These are phyloP conservation scores for Straminergon stramineum DNA, from an alignment of 225 moss, liverwort and hornwort genomes.

Conservation along the genomic window DNA sequence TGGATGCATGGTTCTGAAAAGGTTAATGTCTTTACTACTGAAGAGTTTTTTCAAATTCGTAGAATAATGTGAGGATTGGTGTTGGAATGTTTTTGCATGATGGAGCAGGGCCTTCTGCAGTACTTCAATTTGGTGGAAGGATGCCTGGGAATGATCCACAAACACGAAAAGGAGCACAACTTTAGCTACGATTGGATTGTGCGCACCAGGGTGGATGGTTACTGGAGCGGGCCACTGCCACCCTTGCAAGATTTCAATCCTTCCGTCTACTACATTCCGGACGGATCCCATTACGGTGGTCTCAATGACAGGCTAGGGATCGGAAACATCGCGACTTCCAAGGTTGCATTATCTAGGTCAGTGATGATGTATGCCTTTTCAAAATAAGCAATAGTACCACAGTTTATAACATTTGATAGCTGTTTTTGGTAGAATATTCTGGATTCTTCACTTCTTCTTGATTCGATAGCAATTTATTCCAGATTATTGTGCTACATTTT, in stretches of 20 bases:
- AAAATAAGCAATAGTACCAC: not conserved
- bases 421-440: not conserved
- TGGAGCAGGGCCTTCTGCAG: constrained; percentile 79
- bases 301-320: constrained; percentile 87
- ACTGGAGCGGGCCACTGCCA: constrained; percentile 73
- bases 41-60: not conserved
- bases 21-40: not conserved
- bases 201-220: constrained; percentile 84
- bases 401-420: not conserved
- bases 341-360: constrained; percentile 58
- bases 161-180: constrained; percentile 41
- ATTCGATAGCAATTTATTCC: not conserved
- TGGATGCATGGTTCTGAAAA: not conserved
- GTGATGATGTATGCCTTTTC: not conserved
- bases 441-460: not conserved
- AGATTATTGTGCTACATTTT: not conserved
- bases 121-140: constrained; percentile 94
- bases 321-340: constrained; percentile 45
- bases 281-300: constrained; percentile 68
- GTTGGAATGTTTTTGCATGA: not conserved
- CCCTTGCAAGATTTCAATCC: constrained; percentile 29
- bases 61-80: not conserved
- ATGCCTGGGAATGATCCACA: constrained; percentile 57
- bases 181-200: constrained; percentile 79
- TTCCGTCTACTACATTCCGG: constrained; percentile 59